These are phyloP conservation scores for Fusarium fujikuroi DNA, from an alignment of 2,329 filamentous ascomycete genomes.

Conservation along the genomic window DNA sequence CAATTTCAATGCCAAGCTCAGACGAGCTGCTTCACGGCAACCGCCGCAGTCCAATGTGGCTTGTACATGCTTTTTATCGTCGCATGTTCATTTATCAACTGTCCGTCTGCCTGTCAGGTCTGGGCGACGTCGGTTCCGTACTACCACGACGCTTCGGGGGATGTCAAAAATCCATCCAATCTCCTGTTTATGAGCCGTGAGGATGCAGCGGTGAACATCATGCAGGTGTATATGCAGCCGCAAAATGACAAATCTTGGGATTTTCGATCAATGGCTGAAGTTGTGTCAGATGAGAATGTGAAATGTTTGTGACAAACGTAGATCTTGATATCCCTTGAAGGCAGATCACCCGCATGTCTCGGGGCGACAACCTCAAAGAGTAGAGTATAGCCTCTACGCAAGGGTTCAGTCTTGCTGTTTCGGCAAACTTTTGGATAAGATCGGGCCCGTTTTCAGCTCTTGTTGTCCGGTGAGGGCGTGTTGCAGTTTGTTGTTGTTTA, in stretches of 20 bases:
- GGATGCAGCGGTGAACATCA: not conserved
- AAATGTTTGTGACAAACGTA: conserved; percentile 23
- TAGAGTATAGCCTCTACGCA: not conserved
- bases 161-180: not conserved
- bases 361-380: conserved; percentile 11
- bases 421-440: not conserved
- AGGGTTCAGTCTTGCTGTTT: not conserved
- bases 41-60: not conserved
- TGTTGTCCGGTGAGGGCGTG: conserved; percentile 3
- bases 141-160: not conserved
- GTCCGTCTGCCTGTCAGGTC: not conserved
- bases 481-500: not conserved
- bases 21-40: not conserved
- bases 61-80: not conserved
- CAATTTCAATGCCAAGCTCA: conserved; percentile 3
- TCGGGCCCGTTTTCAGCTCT: not conserved
- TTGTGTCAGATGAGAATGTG: conserved; percentile 23
- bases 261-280: not conserved
- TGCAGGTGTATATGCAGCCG: not conserved
- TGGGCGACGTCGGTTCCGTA: not conserved
- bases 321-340: conserved; percentile 23
- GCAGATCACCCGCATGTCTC: conserved; percentile 30
- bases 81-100: conserved; percentile 5
- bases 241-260: not conserved
- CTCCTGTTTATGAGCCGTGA: not conserved